These are phyloP conservation scores for Monilinia aucupariae DNA, from an alignment of 2,329 filamentous ascomycete genomes.

Conservation along the genomic window DNA sequence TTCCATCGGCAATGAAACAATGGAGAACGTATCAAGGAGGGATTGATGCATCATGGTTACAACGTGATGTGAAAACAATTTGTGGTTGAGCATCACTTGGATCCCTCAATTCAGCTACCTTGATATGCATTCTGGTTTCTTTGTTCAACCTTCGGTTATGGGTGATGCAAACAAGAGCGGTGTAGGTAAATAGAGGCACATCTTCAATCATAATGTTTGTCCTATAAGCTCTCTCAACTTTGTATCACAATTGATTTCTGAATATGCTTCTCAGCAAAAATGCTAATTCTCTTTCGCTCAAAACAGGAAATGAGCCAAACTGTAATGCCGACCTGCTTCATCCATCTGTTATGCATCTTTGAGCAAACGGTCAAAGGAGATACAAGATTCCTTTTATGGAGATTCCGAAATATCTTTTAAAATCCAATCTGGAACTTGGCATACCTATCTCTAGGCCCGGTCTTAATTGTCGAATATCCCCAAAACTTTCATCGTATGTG, in stretches of 20 bases:
- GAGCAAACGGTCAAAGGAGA: not conserved
- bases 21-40: slow-evolving; percentile 1
- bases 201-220: slow-evolving; percentile 2
- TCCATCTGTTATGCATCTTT: not conserved
- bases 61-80: not conserved
- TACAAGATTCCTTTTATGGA: not conserved
- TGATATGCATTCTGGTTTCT: slow-evolving; percentile 15
- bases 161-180: not conserved
- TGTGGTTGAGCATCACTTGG: not conserved
- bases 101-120: slow-evolving; percentile 15
- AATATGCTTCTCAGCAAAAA: not conserved
- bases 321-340: not conserved
- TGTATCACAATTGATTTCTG: not conserved
- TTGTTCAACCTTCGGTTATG: slow-evolving; percentile 10
- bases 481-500: not conserved
- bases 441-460: not conserved
- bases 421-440: not conserved
- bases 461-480: not conserved
- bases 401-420: not conserved
- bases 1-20: slow-evolving; percentile 11
- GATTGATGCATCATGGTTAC: slow-evolving; percentile 3
- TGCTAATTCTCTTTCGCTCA: slow-evolving; percentile 1
- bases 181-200: not conserved
- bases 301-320: not conserved
- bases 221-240: not conserved